Evolutionary conservation across 2,329 filamentous ascomycete genomes (phyloP).

Genomic region (Hypoxylon sp.): DNA sequence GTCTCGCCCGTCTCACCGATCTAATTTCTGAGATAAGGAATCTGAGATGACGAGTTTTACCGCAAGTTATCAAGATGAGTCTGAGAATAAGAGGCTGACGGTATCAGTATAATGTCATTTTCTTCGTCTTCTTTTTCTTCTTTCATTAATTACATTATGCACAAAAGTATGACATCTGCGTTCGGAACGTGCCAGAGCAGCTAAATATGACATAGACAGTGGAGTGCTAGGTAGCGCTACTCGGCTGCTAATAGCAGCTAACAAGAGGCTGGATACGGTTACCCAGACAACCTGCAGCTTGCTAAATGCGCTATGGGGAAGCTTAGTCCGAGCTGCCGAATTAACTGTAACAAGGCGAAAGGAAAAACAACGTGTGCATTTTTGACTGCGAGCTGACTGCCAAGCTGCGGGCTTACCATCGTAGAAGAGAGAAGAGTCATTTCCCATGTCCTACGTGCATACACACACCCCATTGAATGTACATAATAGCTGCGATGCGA

Average conservation of each 20-base stretch:
- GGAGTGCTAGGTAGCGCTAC: constrained; percentile 18
- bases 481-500: background rate
- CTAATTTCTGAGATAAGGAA: background rate
- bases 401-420: background rate
- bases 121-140: background rate
- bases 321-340: constrained; percentile 12
- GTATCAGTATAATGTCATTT: background rate
- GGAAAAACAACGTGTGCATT: background rate
- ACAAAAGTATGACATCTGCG: too few species aligned
- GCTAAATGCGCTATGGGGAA: constrained; percentile 19
- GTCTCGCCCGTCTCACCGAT: background rate
- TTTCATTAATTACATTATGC: background rate
- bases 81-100: background rate
- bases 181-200: constrained; percentile 23
- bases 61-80: background rate
- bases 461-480: background rate
- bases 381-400: background rate
- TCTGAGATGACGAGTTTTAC: constrained; percentile 23
- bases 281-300: background rate
- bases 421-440: background rate
- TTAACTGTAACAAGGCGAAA: background rate
- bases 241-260: background rate
- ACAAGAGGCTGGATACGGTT: constrained; percentile 6
- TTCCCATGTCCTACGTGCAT: constrained; percentile 3
- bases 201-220: constrained; percentile 19